Base-by-base conservation (phyloP, 73 alveolate species). In the Halteria grandinella region DNA sequence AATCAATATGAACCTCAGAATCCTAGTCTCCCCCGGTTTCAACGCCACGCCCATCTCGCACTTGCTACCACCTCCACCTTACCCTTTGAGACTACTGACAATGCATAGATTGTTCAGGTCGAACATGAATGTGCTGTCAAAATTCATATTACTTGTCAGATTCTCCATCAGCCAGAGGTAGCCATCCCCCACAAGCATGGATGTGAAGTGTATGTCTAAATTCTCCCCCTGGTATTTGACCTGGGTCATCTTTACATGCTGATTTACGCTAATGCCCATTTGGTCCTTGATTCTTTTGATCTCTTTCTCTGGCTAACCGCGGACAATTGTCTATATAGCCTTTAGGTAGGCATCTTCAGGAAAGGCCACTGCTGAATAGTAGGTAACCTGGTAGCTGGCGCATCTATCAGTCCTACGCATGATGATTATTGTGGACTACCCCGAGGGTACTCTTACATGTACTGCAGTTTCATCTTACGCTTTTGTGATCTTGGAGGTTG, bases 111-210 rank as follows among this genome's bases (percentile, higher is more conserved):
- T 77, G 25, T 52, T 77, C 25, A 77, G 45, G 14, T 59, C 78
- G 27, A 77, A 77, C 10, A 31, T 31, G 64, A 77, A 77, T 48
- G 39, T 77, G 23, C 72, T 81, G 18, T 77, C 69, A 33, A 77
- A 77, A 1, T 8, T 1, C 1, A 75, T 80, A 8, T 62, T 37
- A 1, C 24, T 45, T 0, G 85, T 29, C 24, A 31, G 10, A 43
- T 83, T 83, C 32, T 83, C 88, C 28, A 66, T 73, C 1, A 28
- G 34, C 77, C 85, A 83, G 29, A 83, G 24, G 36, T 83, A 83
- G 4, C 92, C 92, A 23, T 20, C 40, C 2, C 87, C 77, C 58
- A 58, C 78, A 18, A 57, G 79, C 37, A 73, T n/a, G 14, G 66
- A 28, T 28, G 72, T 60, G 59, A 73, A 83, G 75, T 58, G 74